Base-by-base conservation (phyloP, 2,329 filamentous ascomycete species). In the Tolypocladium nubicola region DNA sequence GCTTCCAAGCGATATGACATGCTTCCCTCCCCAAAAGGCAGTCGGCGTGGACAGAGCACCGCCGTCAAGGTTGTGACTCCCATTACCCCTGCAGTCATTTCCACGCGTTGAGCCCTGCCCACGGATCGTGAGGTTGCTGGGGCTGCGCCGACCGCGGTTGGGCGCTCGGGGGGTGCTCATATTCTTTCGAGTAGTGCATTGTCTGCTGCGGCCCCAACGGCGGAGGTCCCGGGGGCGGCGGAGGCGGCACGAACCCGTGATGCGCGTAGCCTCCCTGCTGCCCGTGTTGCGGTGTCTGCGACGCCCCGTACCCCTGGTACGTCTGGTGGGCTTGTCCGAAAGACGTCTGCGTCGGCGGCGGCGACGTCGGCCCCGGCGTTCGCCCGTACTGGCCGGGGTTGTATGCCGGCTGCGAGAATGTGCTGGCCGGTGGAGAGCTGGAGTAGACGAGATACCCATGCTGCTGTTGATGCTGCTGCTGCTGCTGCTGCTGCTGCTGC, bases 121-220 rank as follows among this genome's bases (percentile, higher is more conserved):
- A 81, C 1, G 78, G 79, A 62, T 81, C 79, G 52, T 74, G 68
- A 38, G 68, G 65, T 59, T 75, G 72, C 52, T 77, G 74, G 52
- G 67, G 64, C 43, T 73, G 75, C 13, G 66, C 58, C 56, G 68
- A 61, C 47, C 68, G 67, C 19, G 66, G 62, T 40, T 70, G 65
- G 6, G 65, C 66, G 56, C 65, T 66, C 62, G 73, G 67, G 60
- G 71, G 63, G 58, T 70, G 58, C 47, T 66, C 63, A 52, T 69
- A 70, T 13, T 69, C 66, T 53, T 67, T 67, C 8, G 73, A 71
- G 61, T 83, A 81, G 61, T 84, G 79, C 35, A 83, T 79, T 11
- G 81, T 85, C 68, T 85, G 83, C 66, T 85, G 82, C 38, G 81
- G 81, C 4, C 82, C 82, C 62, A 85, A 66, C 1, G 83, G 83